Evolutionary conservation across 1,284 basidiomycete species (phyloP), one percentile per base, ranked within the genome.

Genomic region (Bondarzewia mesenterica): DNA sequence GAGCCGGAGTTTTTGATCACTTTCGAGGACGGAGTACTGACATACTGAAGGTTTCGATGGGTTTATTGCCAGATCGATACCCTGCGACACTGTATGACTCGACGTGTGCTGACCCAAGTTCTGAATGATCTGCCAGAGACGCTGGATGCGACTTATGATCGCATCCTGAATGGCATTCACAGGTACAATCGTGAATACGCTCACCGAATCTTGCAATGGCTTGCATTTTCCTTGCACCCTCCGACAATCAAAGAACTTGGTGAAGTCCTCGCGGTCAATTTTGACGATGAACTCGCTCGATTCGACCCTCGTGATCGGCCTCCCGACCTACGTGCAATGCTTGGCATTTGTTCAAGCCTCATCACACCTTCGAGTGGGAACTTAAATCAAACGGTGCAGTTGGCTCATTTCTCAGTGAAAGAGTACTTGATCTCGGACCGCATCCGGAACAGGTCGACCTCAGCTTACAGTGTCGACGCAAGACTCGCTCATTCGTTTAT

Each of bases 171-270:
- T 16, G 22, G 35, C 26, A 45, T 45, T n/a, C 42, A 36, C 4
- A 16, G 35, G 8, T 29, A 35, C 2, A 38, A 44, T 12, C 27
- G 21, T 32, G 8, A 40, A 7, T 21, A 39, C 5, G 32, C 42
- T 0, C 38, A 38, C 40, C 46, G 29, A 29, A 22, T 50, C 15
- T 29, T 50, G 41, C 49, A 50, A 43, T 50, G 48, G 32, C 47
- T 50, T 3, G 23, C 18, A 1, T 44, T 18, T 8, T 27, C 43
- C n/a, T 20, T n/a, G 12, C 36, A 26, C 8, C 37, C 50, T 3
- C 48, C 50, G 39, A 14, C 6, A 7, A 6, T 40, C 39, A 20
- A 14, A 10, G 22, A 40, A 32, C 29, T 32, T 4, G 29, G 12
- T 10, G 29, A 32, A 32, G 29, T 32, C 29, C 12, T 32, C 29